Evolutionary conservation across 2,329 filamentous ascomycete species (phyloP).

Genomic region (Alternaria hordeiaustralica): DNA sequence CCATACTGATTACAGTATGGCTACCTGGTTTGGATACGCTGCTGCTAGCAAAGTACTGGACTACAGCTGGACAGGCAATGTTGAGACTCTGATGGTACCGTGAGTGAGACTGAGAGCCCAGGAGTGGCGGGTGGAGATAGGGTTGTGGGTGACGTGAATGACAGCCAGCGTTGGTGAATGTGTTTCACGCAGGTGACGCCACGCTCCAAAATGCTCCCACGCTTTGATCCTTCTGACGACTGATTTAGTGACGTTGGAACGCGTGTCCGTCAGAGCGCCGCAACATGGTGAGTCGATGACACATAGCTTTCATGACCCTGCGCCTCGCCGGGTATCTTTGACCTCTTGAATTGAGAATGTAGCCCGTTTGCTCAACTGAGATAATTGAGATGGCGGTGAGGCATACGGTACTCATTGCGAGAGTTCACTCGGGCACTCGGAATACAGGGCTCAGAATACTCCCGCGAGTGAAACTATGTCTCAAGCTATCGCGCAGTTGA

Average conservation of each 20-base stretch:
- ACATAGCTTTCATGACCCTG: neutral
- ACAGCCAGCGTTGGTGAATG: neutral
- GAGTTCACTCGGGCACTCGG: neutral
- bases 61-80: too few species aligned
- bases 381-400: neutral
- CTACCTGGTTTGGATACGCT: too few species aligned
- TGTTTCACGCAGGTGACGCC: neutral
- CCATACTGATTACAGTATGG: neutral
- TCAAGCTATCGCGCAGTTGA: slow-evolving; percentile 28
- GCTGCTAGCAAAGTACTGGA: fast-evolving
- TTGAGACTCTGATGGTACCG: neutral
- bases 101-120: neutral
- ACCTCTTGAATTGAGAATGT: neutral
- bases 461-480: slow-evolving; percentile 26
- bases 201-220: neutral
- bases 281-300: neutral
- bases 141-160: neutral
- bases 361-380: neutral
- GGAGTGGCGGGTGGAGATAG: neutral
- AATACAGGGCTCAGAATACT: slow-evolving; percentile 15
- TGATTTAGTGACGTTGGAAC: neutral
- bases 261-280: neutral
- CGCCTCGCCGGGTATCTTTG: neutral
- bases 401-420: neutral
- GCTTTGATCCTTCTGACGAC: neutral